Evolutionary conservation across 331 rosid genomes (phyloP), one percentile per base, ranked within the genome.

Genomic region (Arachis monticola): DNA sequence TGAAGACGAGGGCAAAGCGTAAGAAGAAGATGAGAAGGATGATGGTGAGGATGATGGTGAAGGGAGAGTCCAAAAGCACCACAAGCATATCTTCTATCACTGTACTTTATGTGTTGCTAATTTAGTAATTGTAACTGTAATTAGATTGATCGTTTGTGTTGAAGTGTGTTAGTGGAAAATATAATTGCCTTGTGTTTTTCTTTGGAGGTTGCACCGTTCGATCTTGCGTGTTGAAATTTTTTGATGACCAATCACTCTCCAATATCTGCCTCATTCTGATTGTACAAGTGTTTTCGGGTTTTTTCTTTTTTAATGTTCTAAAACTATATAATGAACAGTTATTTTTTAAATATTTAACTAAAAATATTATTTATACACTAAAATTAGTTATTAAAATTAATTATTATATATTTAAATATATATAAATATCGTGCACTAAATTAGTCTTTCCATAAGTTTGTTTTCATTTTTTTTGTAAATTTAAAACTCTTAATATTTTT

Each of bases 41-140:
- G 69, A 89, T 27, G 3, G 80, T 13, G 73, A 91, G 77, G 84
- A 91, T 6, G 55, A 85, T 9, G 79, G 92, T 79, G 71, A 89
- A 31, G 40, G 95, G 92, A 30, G 88, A 85, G 40, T 87, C 94
- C 72, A 80, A 56, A 41, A 87, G 42, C 22, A 89, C 66, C 9
- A 89, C 79, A 9, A 87, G 9, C 84, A 88, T 87, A 67, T 62
- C 67, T 67, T n/a, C 14, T 62, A 57, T 31, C 40, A 35, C 40
- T 35, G 40, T 35, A 35, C 40, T 35, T 2, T 35, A 3, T 35
- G 3, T 59, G 32, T 11, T 12, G 46, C 11, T 50, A 35, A 35
- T 35, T 35, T 17, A 17, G 4, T 3, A 3, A 35, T 35, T 2
- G 40, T 35, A 35, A n/a, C 0, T 51, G 13, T 51, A 53, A 53